Base-by-base conservation (phyloP, 768 basidiomycete species). In the Mycena filopes region DNA sequence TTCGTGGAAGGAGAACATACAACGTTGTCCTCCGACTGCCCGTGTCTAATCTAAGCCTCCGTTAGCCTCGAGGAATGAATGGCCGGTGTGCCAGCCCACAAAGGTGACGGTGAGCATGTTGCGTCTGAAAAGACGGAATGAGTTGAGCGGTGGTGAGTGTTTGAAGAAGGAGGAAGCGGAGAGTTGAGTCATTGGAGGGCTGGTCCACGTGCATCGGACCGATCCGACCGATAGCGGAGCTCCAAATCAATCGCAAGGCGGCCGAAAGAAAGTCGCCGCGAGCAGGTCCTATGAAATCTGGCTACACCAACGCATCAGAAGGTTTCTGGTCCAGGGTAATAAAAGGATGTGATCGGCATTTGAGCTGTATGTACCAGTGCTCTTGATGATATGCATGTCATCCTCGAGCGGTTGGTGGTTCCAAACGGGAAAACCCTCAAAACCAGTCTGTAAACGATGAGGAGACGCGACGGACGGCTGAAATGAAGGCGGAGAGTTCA, bases 21-120 rank as follows among this genome's bases (percentile, higher is more conserved):
- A 69, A 84, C 59, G 70, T 92, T 93, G 69, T 92, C 91, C 57
- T 86, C 83, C 33, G 90, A 91, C 72, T 92, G 86, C 10, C 88
- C 89, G 74, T 91, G 89, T 50, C 89, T 80, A 70, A 90, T 80
- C 89, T 90, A 38, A 36, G 16, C n/a, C 11, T 23, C n/a, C 15
- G 25, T 51, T 10, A 33, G 6, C 42, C 25, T 18, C 10, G 12
- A 3, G 4, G 16, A 40, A 18, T n/a, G n/a, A 47, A 40, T 21
- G 38, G 33, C 40, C 18, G 10, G 20, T 2, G 21, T 16, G n/a
- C 28, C 11, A 33, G 31, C 73, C 41, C 50, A 73, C 73, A 36
- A 74, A 74, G 21, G 73, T 74, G 9, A 72, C 70, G 10, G 73
- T 74, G 55, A 74, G 69, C 73, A 74, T 74, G 11, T 1, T 26